Evolutionary conservation across 139 green algal genomes (phyloP).

Genomic region (Trebouxia sp.): DNA sequence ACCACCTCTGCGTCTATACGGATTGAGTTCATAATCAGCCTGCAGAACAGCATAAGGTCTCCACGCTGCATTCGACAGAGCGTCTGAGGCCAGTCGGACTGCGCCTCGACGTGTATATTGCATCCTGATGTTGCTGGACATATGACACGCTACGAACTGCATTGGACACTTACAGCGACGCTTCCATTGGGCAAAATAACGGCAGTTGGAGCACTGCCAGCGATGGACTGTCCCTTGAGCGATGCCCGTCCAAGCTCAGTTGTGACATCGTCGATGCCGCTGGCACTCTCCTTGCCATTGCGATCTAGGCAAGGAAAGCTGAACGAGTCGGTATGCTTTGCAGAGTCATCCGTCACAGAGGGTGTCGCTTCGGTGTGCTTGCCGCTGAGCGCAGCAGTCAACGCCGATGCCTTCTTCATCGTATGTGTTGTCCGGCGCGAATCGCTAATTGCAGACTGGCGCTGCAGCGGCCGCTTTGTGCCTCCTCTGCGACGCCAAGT

Average conservation of each 20-base stretch:
- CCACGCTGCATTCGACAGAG: too few species aligned
- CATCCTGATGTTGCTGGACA: too few species aligned
- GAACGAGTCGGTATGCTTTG: slow-evolving; percentile 14
- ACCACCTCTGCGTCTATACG: slow-evolving; percentile 60
- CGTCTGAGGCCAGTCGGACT: too few species aligned
- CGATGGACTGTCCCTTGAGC: background rate
- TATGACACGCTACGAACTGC: too few species aligned
- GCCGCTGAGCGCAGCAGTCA: slow-evolving; percentile 13
- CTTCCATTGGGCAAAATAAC: slow-evolving; percentile 9
- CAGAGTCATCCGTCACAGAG: background rate
- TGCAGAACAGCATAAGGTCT: slow-evolving; percentile 45
- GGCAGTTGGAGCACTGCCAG: slow-evolving; percentile 24
- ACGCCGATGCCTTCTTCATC: slow-evolving; percentile 17
- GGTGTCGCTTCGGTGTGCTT: background rate
- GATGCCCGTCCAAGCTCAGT: background rate
- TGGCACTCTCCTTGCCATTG: background rate
- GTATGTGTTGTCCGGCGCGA: too few species aligned
- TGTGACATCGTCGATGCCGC: background rate
- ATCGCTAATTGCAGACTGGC: too few species aligned
- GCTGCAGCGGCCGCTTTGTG: too few species aligned
- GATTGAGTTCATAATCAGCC: slow-evolving; percentile 79
- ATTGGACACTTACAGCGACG: slow-evolving; percentile 11
- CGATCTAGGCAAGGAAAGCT: slow-evolving; percentile 31
- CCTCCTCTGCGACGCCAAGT: too few species aligned
- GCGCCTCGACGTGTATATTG: too few species aligned